phyloP scores from a whole-genome alignment of 148 eudicot genomes.

The Fagopyrum esculentum region DNA sequence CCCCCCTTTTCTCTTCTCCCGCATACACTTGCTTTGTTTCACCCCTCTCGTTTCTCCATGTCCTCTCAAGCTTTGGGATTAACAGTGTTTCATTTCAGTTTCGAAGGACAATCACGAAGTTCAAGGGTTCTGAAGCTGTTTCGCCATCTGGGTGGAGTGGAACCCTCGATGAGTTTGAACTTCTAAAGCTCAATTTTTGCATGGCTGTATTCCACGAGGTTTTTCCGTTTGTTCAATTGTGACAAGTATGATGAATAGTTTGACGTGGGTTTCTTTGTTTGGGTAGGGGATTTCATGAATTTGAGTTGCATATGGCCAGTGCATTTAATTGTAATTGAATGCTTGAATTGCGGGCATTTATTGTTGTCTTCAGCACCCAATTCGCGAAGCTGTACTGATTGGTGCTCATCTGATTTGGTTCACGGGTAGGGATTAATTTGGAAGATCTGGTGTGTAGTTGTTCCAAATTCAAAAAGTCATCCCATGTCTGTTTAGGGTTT shows the following conservation, averaged over 20 bases:
- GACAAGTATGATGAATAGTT: conserved; percentile 8
- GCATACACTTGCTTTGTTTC: not conserved
- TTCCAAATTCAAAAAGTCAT: conserved; percentile 27
- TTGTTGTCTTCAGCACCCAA: not conserved
- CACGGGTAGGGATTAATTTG: conserved; percentile 14
- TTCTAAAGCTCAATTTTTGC: not conserved
- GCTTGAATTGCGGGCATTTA: conserved; percentile 17
- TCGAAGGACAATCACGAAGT: conserved; percentile 7
- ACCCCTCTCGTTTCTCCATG: too few species aligned
- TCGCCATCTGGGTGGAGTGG: not conserved
- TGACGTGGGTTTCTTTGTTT: not conserved
- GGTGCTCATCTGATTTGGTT: conserved; percentile 19
- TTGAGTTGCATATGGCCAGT: not conserved
- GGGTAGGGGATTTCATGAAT: conserved; percentile 8
- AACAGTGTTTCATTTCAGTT: conserved; percentile 10
- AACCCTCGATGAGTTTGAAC: not conserved
- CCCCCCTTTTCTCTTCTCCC: not conserved
- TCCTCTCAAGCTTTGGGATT: not conserved
- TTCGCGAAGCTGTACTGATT: conserved; percentile 1
- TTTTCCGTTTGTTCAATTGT: not conserved
- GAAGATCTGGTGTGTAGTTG: conserved; percentile 20
- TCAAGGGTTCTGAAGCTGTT: conserved; percentile 6
- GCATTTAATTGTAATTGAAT: conserved; percentile 11
- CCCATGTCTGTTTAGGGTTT: conserved; percentile 27
- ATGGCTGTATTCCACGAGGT: not conserved